Evolutionary conservation across 1,284 basidiomycete species (phyloP).

Genomic region (Taiwanofungus camphoratus): DNA sequence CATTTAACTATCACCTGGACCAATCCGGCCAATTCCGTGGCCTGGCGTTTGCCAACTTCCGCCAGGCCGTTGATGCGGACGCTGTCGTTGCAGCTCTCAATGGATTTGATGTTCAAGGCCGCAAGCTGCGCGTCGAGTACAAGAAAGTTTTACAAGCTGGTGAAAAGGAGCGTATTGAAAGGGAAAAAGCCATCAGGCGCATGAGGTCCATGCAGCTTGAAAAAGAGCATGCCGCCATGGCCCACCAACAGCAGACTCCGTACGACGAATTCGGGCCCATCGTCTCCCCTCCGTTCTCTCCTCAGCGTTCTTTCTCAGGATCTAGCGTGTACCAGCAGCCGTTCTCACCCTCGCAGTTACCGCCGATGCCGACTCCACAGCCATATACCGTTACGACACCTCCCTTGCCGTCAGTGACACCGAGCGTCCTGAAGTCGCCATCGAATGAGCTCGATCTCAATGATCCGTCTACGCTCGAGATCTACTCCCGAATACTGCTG

Average conservation of each 20-base stretch:
- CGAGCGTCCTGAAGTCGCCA: constrained; percentile 47
- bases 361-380: constrained; percentile 54
- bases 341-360: constrained; percentile 50
- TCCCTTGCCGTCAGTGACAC: constrained; percentile 45
- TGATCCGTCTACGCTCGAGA: constrained; percentile 91
- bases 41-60: constrained; percentile 97
- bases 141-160: constrained; percentile 99
- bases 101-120: constrained; percentile 95
- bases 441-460: constrained; percentile 87
- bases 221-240: constrained; percentile 54
- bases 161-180: constrained; percentile 98
- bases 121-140: constrained; percentile 97
- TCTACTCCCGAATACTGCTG: constrained; percentile 93
- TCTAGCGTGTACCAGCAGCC: constrained; percentile 49
- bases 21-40: constrained; percentile 95
- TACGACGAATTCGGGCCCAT: constrained; percentile 68
- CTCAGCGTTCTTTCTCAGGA: constrained; percentile 63
- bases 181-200: constrained; percentile 96
- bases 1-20: constrained; percentile 98
- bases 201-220: constrained; percentile 97
- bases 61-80: constrained; percentile 86
- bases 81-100: constrained; percentile 94
- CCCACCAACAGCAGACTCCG: constrained; percentile 28
- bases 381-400: constrained; percentile 44
- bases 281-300: constrained; percentile 44